Evolutionary conservation across 495 filamentous ascomycete genomes (phyloP).

Genomic region (Xylaria flabelliformis): DNA sequence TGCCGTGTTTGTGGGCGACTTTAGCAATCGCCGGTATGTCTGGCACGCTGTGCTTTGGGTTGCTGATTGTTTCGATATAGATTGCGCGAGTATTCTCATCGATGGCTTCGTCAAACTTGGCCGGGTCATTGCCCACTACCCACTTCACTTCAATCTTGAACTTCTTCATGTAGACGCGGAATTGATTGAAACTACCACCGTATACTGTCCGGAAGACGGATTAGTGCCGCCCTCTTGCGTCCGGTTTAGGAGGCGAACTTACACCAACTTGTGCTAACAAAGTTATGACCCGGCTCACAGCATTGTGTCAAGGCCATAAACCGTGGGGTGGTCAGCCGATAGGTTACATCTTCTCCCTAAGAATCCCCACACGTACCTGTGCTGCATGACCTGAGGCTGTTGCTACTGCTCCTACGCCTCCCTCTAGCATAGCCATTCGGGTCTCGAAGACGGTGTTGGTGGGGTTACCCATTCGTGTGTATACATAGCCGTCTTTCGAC

Average conservation of each 20-base stretch:
- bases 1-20: constrained; percentile 50
- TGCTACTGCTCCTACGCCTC: constrained; percentile 50
- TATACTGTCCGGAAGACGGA: constrained; percentile 34
- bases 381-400: constrained; percentile 51
- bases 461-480: constrained; percentile 53
- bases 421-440: constrained; percentile 51
- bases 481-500: constrained; percentile 51
- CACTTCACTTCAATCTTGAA: constrained; percentile 51
- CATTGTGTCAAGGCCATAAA: constrained; percentile 52
- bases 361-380: constrained; percentile 31
- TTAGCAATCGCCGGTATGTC: constrained; percentile 48
- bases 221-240: constrained; percentile 6
- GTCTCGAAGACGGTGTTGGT: constrained; percentile 51
- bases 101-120: constrained; percentile 44
- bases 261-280: constrained; percentile 50
- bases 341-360: constrained; percentile 7
- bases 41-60: constrained; percentile 51
- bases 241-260: constrained; percentile 28
- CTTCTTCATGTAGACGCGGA: constrained; percentile 50
- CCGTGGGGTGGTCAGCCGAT: constrained; percentile 33
- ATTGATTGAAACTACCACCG: constrained; percentile 52
- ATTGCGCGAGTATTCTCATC: constrained; percentile 51
- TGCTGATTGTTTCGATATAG: constrained; percentile 52
- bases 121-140: constrained; percentile 47
- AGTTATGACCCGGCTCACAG: constrained; percentile 50